Evolutionary conservation across 2,329 filamentous ascomycete genomes (phyloP).

Genomic region (Pyricularia pennisetigena): DNA sequence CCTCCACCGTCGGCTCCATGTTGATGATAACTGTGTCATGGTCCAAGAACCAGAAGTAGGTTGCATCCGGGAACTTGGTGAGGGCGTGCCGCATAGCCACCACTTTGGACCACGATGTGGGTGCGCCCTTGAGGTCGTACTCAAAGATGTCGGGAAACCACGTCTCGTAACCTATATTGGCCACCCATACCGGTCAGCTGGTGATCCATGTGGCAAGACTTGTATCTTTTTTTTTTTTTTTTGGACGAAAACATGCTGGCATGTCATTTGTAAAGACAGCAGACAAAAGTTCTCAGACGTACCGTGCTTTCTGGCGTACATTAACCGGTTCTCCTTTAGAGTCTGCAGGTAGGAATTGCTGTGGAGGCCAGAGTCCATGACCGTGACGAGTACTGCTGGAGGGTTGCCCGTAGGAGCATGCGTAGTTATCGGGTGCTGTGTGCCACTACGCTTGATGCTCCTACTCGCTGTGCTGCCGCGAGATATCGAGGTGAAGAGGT

Average conservation of each 20-base stretch:
- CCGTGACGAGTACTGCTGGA: constrained; percentile 63
- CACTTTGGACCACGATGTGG: constrained; percentile 64
- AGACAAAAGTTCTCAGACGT: constrained; percentile 19
- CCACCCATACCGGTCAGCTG: constrained; percentile 9
- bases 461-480: neutral
- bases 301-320: constrained; percentile 85
- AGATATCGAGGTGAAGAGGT: constrained; percentile 27
- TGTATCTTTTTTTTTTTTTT: too few species aligned
- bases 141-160: constrained; percentile 72
- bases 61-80: constrained; percentile 64
- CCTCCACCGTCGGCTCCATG: constrained; percentile 56
- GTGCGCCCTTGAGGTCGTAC: constrained; percentile 57
- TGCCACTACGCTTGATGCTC: neutral
- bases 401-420: constrained; percentile 42
- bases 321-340: constrained; percentile 71
- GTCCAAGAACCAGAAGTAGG: constrained; percentile 82
- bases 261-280: neutral
- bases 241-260: neutral
- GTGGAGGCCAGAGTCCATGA: constrained; percentile 49
- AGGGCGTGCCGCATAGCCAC: constrained; percentile 86
- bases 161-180: constrained; percentile 62
- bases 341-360: constrained; percentile 59
- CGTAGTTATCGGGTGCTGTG: constrained; percentile 7
- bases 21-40: constrained; percentile 86
- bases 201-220: neutral